These are phyloP conservation scores for Dendrocalamus sinicus DNA, from an alignment of 176 grass and related monocot species.

Conservation along the genomic window DNA sequence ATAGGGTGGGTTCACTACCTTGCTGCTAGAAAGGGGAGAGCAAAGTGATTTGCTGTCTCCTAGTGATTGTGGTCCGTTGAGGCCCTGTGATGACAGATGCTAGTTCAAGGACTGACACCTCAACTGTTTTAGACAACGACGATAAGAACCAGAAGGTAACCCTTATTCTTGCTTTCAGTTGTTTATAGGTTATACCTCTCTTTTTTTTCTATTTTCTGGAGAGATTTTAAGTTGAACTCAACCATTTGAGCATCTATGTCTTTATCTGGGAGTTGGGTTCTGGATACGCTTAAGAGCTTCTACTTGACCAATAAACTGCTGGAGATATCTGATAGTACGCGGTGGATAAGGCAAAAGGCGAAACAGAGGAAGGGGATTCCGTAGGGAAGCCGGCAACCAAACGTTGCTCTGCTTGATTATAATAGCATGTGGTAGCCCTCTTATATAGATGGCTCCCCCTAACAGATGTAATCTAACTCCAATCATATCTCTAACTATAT, in stretches of 20 bases:
- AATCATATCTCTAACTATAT: too few species aligned
- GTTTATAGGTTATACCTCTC: not conserved
- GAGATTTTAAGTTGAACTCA: not conserved
- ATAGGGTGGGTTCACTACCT: not conserved
- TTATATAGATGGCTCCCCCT: too few species aligned
- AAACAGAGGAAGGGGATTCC: too few species aligned
- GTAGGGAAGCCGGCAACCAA: too few species aligned
- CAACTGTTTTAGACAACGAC: conserved; percentile 66
- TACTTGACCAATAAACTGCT: conserved; percentile 2
- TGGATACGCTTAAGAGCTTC: not conserved
- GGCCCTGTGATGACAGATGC: conserved; percentile 67
- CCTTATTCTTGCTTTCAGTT: not conserved
- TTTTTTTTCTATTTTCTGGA: not conserved
- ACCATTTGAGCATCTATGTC: not conserved
- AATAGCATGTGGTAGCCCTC: too few species aligned
- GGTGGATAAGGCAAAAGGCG: too few species aligned
- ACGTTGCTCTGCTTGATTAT: too few species aligned
- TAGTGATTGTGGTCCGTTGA: conserved; percentile 9
- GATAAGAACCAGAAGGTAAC: conserved; percentile 62
- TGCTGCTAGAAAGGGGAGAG: conserved; percentile 27
- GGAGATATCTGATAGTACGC: too few species aligned
- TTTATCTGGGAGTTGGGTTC: not conserved
- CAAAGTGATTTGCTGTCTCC: conserved; percentile 53
- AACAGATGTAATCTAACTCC: too few species aligned
- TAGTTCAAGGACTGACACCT: conserved; percentile 72